Evolutionary conservation across 2,329 filamentous ascomycete genomes (phyloP).

Genomic region (Nigrospora oryzae): DNA sequence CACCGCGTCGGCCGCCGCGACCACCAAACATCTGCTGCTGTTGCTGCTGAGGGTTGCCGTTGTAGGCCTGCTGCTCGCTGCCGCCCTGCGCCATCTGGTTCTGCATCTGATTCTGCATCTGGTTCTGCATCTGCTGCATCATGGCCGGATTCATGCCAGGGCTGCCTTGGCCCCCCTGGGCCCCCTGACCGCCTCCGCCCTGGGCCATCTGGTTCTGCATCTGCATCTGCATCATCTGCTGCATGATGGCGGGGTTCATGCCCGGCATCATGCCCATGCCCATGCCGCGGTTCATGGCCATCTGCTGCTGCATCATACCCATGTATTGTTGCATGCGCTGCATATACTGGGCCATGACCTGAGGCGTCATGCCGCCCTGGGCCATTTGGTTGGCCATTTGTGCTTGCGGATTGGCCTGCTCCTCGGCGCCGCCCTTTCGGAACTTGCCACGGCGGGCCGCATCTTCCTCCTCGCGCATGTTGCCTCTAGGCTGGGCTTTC

Average conservation of each 20-base stretch:
- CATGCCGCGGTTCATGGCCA: constrained; percentile 73
- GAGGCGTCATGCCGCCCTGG: constrained; percentile 67
- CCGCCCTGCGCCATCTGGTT: constrained; percentile 19
- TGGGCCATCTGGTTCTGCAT: constrained; percentile 44
- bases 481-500: constrained; percentile 91
- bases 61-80: constrained; percentile 16
- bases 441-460: constrained; percentile 54
- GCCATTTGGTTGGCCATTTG: constrained; percentile 21
- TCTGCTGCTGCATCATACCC: constrained; percentile 86
- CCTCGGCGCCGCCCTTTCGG: constrained; percentile 42
- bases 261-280: constrained; percentile 40
- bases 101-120: constrained; percentile 23
- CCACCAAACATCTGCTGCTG: constrained; percentile 13
- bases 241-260: constrained; percentile 70
- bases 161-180: constrained; percentile 23
- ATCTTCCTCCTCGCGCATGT: constrained; percentile 85
- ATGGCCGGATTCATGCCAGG: constrained; percentile 41
- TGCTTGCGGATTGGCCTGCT: constrained; percentile 17
- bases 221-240: constrained; percentile 68
- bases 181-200: constrained; percentile 14
- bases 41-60: constrained; percentile 10
- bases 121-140: constrained; percentile 35
- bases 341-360: constrained; percentile 98
- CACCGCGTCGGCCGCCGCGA: constrained; percentile 14
- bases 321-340: constrained; percentile 98